Evolutionary conservation across 2,329 filamentous ascomycete species (phyloP), one percentile per base, ranked within the genome.

Genomic region (Colletotrichum sp.): DNA sequence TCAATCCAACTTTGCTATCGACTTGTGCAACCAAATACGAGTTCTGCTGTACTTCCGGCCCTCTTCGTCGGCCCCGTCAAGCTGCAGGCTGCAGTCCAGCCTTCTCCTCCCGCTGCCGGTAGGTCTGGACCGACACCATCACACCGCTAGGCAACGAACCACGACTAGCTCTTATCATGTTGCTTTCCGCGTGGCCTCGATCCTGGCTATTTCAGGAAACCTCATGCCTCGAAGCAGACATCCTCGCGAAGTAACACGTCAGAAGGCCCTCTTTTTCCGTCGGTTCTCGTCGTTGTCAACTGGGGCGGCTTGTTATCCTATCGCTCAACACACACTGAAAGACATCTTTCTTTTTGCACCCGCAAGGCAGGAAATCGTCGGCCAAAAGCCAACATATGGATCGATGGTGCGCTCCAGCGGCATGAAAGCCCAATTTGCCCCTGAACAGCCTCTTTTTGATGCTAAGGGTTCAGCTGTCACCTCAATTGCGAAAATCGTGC

Each of bases 381-480:
- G 57, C 57, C 55, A 24, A 32, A 28, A 28, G 6, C 39, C 55
- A 18, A 15, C 9, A 21, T 21, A 13, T 52, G 44, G 44, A 21
- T 52, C 8, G 3, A 21, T 52, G n/a, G n/a, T 52, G 30, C 18
- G 39, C 21, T 26, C 52, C 34, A 65, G 65, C 21, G 44, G 73
- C 24, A 30, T 30, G 26, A 8, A 12, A 15, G 18, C 60, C 57
- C 44, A 65, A 65, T 65, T 24, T 68, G 18, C 70, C 59, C 71
- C 74, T 76, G 64, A 66, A 55, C 72, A 65, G 44, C 44, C 63
- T 68, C 64, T 73, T 59, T 52, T 26, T 36, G 30, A 30, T 60
- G 57, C 70, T 59, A 59, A 74, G 34, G 36, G 52, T 60, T 76
- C 71, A 74, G 64, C 64, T 69, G 64, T 74, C 70, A 65, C 63